Conservation (phyloP, 2,329 filamentous ascomycete species). For the Colletotrichum caudatum region DNA sequence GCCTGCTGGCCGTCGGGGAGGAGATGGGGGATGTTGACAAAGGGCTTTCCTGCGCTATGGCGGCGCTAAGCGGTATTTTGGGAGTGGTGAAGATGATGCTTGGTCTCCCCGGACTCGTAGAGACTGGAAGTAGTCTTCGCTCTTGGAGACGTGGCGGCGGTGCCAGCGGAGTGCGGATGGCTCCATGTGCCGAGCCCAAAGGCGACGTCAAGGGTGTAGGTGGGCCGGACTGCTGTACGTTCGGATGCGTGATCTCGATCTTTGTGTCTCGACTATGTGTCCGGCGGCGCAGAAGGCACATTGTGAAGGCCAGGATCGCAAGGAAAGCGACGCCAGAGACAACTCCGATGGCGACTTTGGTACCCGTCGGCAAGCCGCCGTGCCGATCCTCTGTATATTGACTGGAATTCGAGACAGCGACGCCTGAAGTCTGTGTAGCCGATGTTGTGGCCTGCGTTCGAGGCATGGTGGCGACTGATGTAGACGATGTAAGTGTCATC, state of each 20-base stretch:
- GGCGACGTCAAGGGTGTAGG: slow-evolving; percentile 59
- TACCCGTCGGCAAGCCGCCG: slow-evolving; percentile 51
- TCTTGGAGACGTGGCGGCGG: slow-evolving; percentile 63
- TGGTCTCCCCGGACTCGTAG: not conserved
- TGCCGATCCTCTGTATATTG: not conserved
- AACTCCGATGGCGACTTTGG: slow-evolving; percentile 60
- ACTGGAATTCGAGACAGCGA: not conserved
- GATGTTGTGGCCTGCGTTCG: not conserved
- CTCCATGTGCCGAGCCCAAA: slow-evolving; percentile 46
- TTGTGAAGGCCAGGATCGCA: slow-evolving; percentile 51
- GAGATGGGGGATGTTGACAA: slow-evolving; percentile 45
- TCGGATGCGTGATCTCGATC: slow-evolving; percentile 42
- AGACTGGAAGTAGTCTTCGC: slow-evolving; percentile 56
- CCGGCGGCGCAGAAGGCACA: slow-evolving; percentile 54
- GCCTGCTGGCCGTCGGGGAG: slow-evolving; percentile 51
- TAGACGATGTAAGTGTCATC: slow-evolving; percentile 1
- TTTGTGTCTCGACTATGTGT: slow-evolving; percentile 42
- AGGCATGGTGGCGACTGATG: not conserved
- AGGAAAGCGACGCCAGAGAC: slow-evolving; percentile 56
- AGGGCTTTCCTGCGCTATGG: slow-evolving; percentile 42
- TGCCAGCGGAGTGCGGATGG: slow-evolving; percentile 49
- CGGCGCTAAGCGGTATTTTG: not conserved
- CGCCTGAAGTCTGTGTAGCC: not conserved
- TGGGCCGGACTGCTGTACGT: slow-evolving; percentile 49
- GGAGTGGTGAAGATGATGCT: slow-evolving; percentile 1